Evolutionary conservation across 768 basidiomycete species (phyloP).

Genomic region (Galerina sulciceps): DNA sequence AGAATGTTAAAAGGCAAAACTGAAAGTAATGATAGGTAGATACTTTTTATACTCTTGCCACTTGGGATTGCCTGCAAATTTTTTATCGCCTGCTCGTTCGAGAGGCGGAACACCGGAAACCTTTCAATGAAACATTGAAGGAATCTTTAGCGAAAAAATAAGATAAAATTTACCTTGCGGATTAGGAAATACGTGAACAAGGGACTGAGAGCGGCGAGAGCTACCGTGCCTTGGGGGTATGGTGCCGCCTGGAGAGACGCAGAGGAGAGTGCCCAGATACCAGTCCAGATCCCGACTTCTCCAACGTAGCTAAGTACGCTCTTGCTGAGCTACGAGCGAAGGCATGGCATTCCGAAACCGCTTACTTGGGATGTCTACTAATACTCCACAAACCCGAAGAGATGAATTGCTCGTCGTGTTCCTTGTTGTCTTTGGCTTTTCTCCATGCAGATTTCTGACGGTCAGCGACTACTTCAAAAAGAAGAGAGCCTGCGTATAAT

Average conservation of each 20-base stretch:
- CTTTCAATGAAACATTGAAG: slow-evolving; percentile 28
- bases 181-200: slow-evolving; percentile 67
- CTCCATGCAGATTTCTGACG: slow-evolving; percentile 70
- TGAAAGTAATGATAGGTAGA: slow-evolving; percentile 8
- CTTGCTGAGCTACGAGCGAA: too few species aligned
- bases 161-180: slow-evolving; percentile 43
- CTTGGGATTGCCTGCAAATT: slow-evolving; percentile 54
- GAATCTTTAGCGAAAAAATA: neutral
- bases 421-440: slow-evolving; percentile 56
- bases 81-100: slow-evolving; percentile 60
- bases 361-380: slow-evolving; percentile 75
- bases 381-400: slow-evolving; percentile 68
- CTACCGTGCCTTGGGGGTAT: slow-evolving; percentile 48
- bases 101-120: slow-evolving; percentile 75
- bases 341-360: neutral
- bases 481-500: slow-evolving; percentile 59
- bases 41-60: slow-evolving; percentile 67
- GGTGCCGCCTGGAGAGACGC: slow-evolving; percentile 47
- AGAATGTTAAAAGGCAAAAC: neutral
- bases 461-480: slow-evolving; percentile 68
- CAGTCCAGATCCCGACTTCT: slow-evolving; percentile 72
- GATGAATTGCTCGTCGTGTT: slow-evolving; percentile 76
- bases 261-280: slow-evolving; percentile 63
- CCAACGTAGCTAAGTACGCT: slow-evolving; percentile 61
- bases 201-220: slow-evolving; percentile 59